phyloP scores from a whole-genome alignment of 495 filamentous ascomycete species.

The Xylaria acuta region DNA sequence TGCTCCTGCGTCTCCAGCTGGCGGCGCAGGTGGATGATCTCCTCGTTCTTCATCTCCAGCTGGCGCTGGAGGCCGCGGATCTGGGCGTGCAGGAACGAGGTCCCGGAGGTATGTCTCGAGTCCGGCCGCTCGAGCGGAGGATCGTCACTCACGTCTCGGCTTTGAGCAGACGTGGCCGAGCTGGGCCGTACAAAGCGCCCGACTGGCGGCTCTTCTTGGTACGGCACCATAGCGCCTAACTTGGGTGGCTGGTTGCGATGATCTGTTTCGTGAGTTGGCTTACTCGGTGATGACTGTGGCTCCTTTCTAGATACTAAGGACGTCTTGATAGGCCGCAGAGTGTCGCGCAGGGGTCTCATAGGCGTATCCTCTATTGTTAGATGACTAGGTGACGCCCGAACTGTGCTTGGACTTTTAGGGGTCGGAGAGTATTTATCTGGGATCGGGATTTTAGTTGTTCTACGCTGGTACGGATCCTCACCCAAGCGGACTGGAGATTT shows the following conservation, averaged over 20 bases:
- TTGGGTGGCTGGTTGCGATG: conserved; percentile 29
- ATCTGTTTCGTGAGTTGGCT: conserved; percentile 17
- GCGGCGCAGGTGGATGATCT: conserved; percentile 48
- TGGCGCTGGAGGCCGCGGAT: conserved; percentile 54
- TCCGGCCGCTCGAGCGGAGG: conserved; percentile 2
- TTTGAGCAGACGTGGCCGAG: conserved; percentile 18
- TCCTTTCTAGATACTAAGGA: conserved; percentile 28
- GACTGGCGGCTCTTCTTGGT: conserved; percentile 36
- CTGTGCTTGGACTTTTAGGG: neutral
- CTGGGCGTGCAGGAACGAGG: conserved; percentile 51
- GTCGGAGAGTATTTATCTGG: neutral
- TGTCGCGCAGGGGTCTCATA: conserved; percentile 11
- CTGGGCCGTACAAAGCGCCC: conserved; percentile 35
- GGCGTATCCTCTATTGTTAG: neutral
- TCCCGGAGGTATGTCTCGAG: conserved; percentile 29
- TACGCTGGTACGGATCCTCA: neutral
- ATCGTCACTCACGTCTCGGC: conserved; percentile 16
- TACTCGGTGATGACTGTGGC: conserved; percentile 9
- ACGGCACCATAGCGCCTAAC: conserved; percentile 37
- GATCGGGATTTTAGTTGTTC: neutral
- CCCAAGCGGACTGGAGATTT: neutral
- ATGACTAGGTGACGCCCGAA: neutral
- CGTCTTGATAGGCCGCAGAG: conserved; percentile 24
- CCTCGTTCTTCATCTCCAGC: conserved; percentile 47
- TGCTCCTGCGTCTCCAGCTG: conserved; percentile 48